phyloP scores from a whole-genome alignment of 1,284 basidiomycete species.

The Ceraceosorus guamensis region DNA sequence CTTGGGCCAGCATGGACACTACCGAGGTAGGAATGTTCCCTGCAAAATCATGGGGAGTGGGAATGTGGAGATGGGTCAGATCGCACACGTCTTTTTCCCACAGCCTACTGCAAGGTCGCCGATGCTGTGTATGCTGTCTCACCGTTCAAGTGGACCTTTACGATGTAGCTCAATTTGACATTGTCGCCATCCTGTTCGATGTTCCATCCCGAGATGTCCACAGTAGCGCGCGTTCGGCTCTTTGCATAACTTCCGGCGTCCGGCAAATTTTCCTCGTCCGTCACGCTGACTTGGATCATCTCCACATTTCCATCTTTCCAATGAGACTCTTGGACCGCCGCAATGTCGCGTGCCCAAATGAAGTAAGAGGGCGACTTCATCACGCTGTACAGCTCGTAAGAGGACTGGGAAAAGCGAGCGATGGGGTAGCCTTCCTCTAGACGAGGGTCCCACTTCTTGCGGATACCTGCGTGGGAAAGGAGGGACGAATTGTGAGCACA shows the following conservation, averaged over 20 bases:
- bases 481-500: neutral
- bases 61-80: neutral
- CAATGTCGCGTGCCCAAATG: slow-evolving; percentile 42
- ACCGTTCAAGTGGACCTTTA: slow-evolving; percentile 40
- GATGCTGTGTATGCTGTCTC: neutral
- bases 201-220: slow-evolving; percentile 36
- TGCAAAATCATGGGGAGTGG: neutral
- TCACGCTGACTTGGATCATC: slow-evolving; percentile 31
- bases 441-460: slow-evolving; percentile 41
- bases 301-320: slow-evolving; percentile 17
- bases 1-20: slow-evolving; percentile 31
- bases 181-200: slow-evolving; percentile 25
- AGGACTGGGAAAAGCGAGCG: slow-evolving; percentile 10
- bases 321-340: slow-evolving; percentile 34
- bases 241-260: slow-evolving; percentile 36
- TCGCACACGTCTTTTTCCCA: neutral
- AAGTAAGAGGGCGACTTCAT: slow-evolving; percentile 41
- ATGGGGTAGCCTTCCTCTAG: slow-evolving; percentile 22
- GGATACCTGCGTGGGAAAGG: slow-evolving; percentile 15
- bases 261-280: slow-evolving; percentile 32
- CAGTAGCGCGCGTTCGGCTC: slow-evolving; percentile 32
- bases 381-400: slow-evolving; percentile 32
- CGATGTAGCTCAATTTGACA: slow-evolving; percentile 34
- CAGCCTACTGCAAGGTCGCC: neutral
- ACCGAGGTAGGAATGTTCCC: slow-evolving; percentile 32